Conservation (phyloP, 2,329 filamentous ascomycete species). For the Colletotrichum destructivum region DNA sequence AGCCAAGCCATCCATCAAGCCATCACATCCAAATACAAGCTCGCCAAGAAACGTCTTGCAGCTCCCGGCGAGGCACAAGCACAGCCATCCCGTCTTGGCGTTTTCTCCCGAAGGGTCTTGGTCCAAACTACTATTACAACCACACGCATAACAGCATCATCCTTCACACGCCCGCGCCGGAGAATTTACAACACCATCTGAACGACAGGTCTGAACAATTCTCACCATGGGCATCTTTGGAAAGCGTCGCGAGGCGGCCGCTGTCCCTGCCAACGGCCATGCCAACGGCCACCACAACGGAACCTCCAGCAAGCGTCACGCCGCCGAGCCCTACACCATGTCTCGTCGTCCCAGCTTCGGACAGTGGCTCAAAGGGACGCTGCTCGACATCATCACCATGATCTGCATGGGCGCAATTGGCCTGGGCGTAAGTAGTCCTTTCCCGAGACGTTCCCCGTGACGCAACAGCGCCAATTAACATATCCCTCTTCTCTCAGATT, state of each 20-base stretch:
- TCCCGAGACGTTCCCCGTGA: neutral
- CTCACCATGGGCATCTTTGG: constrained; percentile 38
- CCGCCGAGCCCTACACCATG: constrained; percentile 57
- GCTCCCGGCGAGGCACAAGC: constrained; percentile 34
- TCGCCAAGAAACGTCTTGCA: constrained; percentile 32
- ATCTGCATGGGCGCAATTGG: constrained; percentile 75
- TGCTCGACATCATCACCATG: constrained; percentile 80
- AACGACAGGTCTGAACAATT: no score
- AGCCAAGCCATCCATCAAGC: constrained; percentile 23
- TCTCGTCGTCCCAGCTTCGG: constrained; percentile 72
- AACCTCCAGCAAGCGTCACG: neutral
- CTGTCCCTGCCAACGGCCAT: constrained; percentile 1
- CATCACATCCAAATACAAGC: constrained; percentile 9
- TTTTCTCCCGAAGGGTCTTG: constrained; percentile 18
- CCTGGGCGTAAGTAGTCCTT: constrained; percentile 68
- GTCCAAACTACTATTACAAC: neutral
- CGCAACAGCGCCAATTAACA: neutral
- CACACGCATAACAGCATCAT: neutral
- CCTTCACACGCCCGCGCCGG: neutral
- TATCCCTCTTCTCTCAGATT: constrained; percentile 56
- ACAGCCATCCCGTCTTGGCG: constrained; percentile 40
- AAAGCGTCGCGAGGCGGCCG: constrained; percentile 23
- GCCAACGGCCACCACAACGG: constrained; percentile 18
- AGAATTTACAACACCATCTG: neutral
- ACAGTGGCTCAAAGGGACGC: constrained; percentile 78